phyloP scores from a whole-genome alignment of 495 filamentous ascomycete species.

The Talaromyces stipitatus region DNA sequence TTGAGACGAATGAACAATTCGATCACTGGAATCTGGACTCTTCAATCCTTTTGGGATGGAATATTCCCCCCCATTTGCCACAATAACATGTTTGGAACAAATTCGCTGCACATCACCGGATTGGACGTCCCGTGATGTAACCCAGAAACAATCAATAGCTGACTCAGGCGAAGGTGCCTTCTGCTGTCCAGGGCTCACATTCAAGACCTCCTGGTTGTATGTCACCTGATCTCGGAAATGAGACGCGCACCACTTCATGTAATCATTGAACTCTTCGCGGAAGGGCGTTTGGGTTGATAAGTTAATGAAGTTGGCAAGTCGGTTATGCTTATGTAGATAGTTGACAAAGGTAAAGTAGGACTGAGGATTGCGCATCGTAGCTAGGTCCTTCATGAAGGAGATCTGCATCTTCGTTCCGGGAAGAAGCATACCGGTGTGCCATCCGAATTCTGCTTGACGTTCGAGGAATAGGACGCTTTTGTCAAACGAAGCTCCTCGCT shows the following conservation, averaged over 20 bases:
- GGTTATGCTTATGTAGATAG: slow-evolving; percentile 71
- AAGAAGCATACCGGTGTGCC: slow-evolving; percentile 94
- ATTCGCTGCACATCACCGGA: slow-evolving; percentile 46
- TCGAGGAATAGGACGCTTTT: slow-evolving; percentile 81
- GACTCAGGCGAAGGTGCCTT: slow-evolving; percentile 13
- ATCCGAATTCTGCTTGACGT: slow-evolving; percentile 73
- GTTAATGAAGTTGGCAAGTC: slow-evolving; percentile 85
- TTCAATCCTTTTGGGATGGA: slow-evolving; percentile 65
- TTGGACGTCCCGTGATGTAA: slow-evolving; percentile 43
- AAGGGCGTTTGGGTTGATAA: slow-evolving; percentile 80
- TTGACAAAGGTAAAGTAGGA: slow-evolving; percentile 94
- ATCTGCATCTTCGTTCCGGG: slow-evolving; percentile 96
- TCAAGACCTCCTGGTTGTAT: slow-evolving; percentile 69
- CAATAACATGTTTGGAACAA: slow-evolving; percentile 70
- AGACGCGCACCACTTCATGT: slow-evolving; percentile 84
- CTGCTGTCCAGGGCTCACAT: slow-evolving; percentile 31
- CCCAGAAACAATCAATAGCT: slow-evolving; percentile 44
- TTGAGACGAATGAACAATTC: slow-evolving; percentile 80
- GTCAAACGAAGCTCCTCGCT: slow-evolving; percentile 28
- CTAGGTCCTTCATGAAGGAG: slow-evolving; percentile 93
- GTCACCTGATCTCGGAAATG: slow-evolving; percentile 73
- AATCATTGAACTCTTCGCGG: slow-evolving; percentile 88
- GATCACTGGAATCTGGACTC: slow-evolving; percentile 35
- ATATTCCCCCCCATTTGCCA: slow-evolving; percentile 76
- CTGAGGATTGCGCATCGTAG: slow-evolving; percentile 77